Percentiles rank a stretch among this genome's conserved stretches.
These are phyloP conservation scores for Penicillium bovifimosum DNA, from an alignment of 495 filamentous ascomycete genomes.

Conservation along the genomic window DNA sequence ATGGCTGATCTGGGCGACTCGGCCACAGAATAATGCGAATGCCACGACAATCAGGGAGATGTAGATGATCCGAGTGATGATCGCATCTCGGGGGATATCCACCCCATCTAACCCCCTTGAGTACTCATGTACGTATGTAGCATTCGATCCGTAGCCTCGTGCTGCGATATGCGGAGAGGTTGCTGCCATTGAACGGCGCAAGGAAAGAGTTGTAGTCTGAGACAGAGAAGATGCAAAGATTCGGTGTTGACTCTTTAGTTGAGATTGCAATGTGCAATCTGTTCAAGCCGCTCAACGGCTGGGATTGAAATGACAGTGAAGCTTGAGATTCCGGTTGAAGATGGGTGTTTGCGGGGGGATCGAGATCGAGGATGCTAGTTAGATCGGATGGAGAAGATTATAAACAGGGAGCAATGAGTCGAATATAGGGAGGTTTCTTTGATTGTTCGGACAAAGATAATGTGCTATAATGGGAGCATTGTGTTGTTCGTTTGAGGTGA, in stretches of 20 bases:
- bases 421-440: slow-evolving; percentile 1
- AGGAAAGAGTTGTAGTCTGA: neutral
- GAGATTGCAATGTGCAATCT: neutral
- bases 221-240: neutral
- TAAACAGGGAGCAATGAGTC: neutral
- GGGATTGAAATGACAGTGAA: neutral
- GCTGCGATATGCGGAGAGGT: slow-evolving; percentile 24
- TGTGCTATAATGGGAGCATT: slow-evolving; percentile 1
- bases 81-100: slow-evolving; percentile 39
- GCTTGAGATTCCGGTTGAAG: neutral
- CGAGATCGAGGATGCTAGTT: neutral
- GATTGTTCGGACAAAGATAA: neutral
- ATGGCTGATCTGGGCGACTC: slow-evolving; percentile 58
- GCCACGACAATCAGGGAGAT: slow-evolving; percentile 44
- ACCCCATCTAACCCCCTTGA: slow-evolving; percentile 40
- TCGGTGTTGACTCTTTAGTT: neutral
- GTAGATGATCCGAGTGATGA: slow-evolving; percentile 42
- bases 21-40: slow-evolving; percentile 49
- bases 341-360: neutral
- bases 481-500: neutral
- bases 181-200: slow-evolving; percentile 33
- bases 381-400: neutral
- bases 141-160: slow-evolving; percentile 33
- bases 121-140: slow-evolving; percentile 42
- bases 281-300: neutral